These are phyloP conservation scores for Spathaspora boniae DNA, from an alignment of 805 yeast species.

Conservation along the genomic window DNA sequence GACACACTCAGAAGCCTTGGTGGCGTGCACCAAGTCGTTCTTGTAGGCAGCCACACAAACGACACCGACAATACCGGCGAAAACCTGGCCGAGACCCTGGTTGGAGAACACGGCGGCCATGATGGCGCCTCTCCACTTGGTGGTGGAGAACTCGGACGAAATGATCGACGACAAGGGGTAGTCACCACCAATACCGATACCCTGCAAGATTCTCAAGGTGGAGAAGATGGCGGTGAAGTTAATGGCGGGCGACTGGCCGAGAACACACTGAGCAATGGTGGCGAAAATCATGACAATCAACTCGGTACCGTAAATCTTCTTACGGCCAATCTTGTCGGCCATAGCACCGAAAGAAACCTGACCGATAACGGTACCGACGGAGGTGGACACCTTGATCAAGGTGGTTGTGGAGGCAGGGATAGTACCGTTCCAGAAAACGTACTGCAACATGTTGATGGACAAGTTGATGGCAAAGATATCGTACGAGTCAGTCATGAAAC, in stretches of 20 bases:
- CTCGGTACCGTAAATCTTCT: slow-evolving; percentile 82
- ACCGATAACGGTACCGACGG: slow-evolving; percentile 92
- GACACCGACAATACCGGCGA: slow-evolving; percentile 82
- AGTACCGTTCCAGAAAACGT: slow-evolving; percentile 65
- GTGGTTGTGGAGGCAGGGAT: slow-evolving; percentile 74
- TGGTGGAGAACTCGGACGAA: slow-evolving; percentile 87
- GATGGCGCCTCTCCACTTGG: slow-evolving; percentile 97
- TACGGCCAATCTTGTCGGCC: slow-evolving; percentile 83
- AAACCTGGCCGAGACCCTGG: slow-evolving; percentile 94
- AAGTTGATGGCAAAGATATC: slow-evolving; percentile 88
- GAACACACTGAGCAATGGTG: slow-evolving; percentile 69
- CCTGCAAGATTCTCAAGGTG: slow-evolving; percentile 82
- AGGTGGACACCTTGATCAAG: slow-evolving; percentile 80
- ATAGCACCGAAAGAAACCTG: slow-evolving; percentile 80
- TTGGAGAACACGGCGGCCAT: slow-evolving; percentile 96
- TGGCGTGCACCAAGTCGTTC: slow-evolving; percentile 48
- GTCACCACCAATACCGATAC: slow-evolving; percentile 98
- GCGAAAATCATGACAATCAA: slow-evolving; percentile 80
- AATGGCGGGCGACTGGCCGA: slow-evolving; percentile 71
- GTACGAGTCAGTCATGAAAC: slow-evolving; percentile 89
- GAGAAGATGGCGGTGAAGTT: slow-evolving; percentile 70
- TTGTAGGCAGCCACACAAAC: slow-evolving; percentile 77
- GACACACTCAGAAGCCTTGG: slow-evolving; percentile 58
- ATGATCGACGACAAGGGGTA: slow-evolving; percentile 92
- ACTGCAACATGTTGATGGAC: slow-evolving; percentile 73